These are phyloP conservation scores for Naganishia vaughanmartiniae DNA, from an alignment of 768 basidiomycete species.

Conservation along the genomic window DNA sequence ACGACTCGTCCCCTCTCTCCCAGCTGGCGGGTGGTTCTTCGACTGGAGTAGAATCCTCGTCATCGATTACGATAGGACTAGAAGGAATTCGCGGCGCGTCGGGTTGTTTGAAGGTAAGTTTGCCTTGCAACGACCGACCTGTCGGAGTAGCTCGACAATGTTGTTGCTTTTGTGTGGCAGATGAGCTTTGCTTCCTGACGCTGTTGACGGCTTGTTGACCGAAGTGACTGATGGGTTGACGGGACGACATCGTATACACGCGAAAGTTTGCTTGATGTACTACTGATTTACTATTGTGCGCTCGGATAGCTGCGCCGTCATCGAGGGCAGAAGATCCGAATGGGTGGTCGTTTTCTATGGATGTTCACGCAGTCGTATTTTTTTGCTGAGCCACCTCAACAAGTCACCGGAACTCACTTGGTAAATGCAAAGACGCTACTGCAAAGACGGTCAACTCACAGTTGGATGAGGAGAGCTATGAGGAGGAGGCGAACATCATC, in stretches of 20 bases:
- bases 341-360: too few relatives aligned
- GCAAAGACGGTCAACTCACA: too few relatives aligned
- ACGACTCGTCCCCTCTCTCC: not conserved
- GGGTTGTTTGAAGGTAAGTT: slow-evolving; percentile 1
- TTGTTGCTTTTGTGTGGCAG: not conserved
- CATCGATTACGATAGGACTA: slow-evolving; percentile 8
- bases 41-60: not conserved
- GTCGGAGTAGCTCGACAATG: not conserved
- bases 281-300: too few relatives aligned
- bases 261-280: not conserved
- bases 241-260: slow-evolving; percentile 1
- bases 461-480: too few relatives aligned
- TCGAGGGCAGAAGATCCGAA: too few relatives aligned
- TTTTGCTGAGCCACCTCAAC: too few relatives aligned
- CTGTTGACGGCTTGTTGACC: slow-evolving; percentile 2
- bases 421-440: too few relatives aligned
- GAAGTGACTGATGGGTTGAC: slow-evolving; percentile 9
- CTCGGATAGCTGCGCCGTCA: too few relatives aligned
- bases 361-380: too few relatives aligned
- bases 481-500: too few relatives aligned
- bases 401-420: too few relatives aligned
- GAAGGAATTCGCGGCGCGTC: not conserved
- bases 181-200: not conserved
- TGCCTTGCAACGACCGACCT: not conserved
- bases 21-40: slow-evolving; percentile 1